Conservation (phyloP, 1,284 basidiomycete species). For the Marasmius tenuissimus region DNA sequence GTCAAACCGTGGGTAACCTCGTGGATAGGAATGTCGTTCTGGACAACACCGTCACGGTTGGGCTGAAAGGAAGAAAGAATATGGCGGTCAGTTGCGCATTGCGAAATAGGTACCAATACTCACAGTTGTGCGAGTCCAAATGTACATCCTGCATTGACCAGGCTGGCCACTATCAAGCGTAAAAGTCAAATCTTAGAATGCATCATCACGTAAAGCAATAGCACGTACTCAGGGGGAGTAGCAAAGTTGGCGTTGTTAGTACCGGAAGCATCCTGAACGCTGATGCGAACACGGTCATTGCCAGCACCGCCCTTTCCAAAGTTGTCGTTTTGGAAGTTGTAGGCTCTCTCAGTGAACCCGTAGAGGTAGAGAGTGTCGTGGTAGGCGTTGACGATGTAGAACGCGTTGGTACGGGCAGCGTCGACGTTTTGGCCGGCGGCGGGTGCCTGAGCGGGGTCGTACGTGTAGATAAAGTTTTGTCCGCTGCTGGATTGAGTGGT, state of each 20-base stretch:
- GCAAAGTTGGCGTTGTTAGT: slow-evolving; percentile 44
- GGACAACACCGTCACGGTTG: slow-evolving; percentile 7
- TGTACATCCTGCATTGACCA: not conserved
- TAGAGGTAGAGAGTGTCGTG: not conserved
- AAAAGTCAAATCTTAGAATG: not conserved
- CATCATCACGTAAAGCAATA: not conserved
- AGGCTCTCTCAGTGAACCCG: slow-evolving; percentile 35
- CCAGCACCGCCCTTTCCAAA: slow-evolving; percentile 34
- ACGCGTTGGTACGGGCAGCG: not conserved
- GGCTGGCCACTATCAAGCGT: not conserved
- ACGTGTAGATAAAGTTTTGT: slow-evolving; percentile 33
- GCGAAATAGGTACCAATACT: slow-evolving; percentile 18
- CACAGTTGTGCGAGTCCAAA: not conserved
- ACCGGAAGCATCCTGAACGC: slow-evolving; percentile 29
- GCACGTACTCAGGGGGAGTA: slow-evolving; percentile 30
- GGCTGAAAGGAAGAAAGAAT: not conserved
- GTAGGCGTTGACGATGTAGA: not conserved
- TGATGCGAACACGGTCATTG: slow-evolving; percentile 33
- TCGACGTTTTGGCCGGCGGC: slow-evolving; percentile 12
- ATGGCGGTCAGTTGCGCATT: slow-evolving; percentile 18
- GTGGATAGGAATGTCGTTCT: not conserved
- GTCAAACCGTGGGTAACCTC: slow-evolving; percentile 33
- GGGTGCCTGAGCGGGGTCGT: slow-evolving; percentile 17
- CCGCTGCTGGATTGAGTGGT: slow-evolving; percentile 6
- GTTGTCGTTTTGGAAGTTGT: slow-evolving; percentile 40